Percentiles rank a stretch among this genome's conserved stretches.
Conservation (phyloP, 257 asterid genomes). For the Solanum neorickii region DNA sequence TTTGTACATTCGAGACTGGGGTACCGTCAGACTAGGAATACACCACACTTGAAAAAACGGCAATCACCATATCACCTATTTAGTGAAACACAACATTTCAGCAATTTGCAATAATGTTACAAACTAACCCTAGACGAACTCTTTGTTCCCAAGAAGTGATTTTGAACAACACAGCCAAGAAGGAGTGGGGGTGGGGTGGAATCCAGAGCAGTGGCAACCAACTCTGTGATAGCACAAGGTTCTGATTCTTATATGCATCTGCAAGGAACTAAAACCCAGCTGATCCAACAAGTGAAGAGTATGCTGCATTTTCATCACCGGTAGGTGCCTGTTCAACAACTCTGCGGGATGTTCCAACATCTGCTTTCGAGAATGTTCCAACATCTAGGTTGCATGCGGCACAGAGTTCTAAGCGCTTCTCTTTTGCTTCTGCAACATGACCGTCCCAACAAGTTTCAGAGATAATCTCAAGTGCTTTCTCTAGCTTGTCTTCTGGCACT, state of each 20-base stretch:
- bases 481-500: slow-evolving; percentile 43
- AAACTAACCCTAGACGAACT: neutral
- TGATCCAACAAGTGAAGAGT: slow-evolving; percentile 82
- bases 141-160: neutral
- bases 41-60: neutral
- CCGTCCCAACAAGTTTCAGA: slow-evolving; percentile 94
- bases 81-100: neutral
- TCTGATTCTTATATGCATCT: neutral
- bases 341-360: slow-evolving; percentile 10
- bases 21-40: neutral
- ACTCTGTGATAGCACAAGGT: neutral
- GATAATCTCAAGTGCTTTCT: slow-evolving; percentile 63
- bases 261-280: slow-evolving; percentile 57
- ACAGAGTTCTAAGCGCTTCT: slow-evolving; percentile 42
- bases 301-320: slow-evolving; percentile 71
- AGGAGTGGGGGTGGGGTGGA: neutral
- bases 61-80: neutral
- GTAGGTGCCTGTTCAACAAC: slow-evolving; percentile 11
- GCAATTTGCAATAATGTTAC: neutral
- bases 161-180: neutral
- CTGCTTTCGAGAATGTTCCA: slow-evolving; percentile 11
- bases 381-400: slow-evolving; percentile 40
- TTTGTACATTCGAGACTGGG: neutral
- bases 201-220: neutral
- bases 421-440: slow-evolving; percentile 64